These are phyloP conservation scores for Periconia macrospinosa DNA, from an alignment of 2,329 filamentous ascomycete species.

Conservation along the genomic window DNA sequence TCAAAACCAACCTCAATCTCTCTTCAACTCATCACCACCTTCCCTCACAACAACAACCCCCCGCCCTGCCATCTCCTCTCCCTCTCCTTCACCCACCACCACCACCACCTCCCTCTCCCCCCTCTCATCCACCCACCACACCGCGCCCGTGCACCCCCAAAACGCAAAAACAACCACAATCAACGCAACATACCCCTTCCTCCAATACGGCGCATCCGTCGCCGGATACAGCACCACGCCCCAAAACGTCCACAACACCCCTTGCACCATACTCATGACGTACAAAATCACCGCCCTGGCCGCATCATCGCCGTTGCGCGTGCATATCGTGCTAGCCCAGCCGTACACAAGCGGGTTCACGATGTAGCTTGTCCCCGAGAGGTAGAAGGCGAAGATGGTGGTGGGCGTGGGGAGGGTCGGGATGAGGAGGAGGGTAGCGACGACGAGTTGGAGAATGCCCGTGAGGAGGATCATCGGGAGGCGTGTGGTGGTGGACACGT, in stretches of 20 bases:
- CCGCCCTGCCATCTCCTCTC: too few species aligned
- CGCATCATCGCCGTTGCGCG: conserved; percentile 45
- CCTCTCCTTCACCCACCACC: too few species aligned
- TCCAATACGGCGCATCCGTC: conserved; percentile 47
- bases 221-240: conserved; percentile 49
- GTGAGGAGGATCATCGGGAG: conserved; percentile 38
- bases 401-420: conserved; percentile 32
- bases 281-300: conserved; percentile 43
- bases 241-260: conserved; percentile 49
- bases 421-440: conserved; percentile 34
- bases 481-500: conserved; percentile 34
- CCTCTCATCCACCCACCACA: conserved; percentile 10
- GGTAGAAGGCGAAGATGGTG: conserved; percentile 41
- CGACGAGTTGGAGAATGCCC: conserved; percentile 34
- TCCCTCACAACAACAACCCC: too few species aligned
- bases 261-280: conserved; percentile 42
- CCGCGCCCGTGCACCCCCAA: conserved; percentile 10
- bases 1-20: too few species aligned
- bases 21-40: too few species aligned
- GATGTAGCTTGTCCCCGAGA: conserved; percentile 41
- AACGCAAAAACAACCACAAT: conserved; percentile 26
- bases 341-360: conserved; percentile 43
- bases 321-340: conserved; percentile 43
- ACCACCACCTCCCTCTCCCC: conserved; percentile 8
- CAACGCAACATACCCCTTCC: conserved; percentile 42